phyloP scores from a whole-genome alignment of 805 yeast genomes.

The Saccharomycopsis guyanensis region DNA sequence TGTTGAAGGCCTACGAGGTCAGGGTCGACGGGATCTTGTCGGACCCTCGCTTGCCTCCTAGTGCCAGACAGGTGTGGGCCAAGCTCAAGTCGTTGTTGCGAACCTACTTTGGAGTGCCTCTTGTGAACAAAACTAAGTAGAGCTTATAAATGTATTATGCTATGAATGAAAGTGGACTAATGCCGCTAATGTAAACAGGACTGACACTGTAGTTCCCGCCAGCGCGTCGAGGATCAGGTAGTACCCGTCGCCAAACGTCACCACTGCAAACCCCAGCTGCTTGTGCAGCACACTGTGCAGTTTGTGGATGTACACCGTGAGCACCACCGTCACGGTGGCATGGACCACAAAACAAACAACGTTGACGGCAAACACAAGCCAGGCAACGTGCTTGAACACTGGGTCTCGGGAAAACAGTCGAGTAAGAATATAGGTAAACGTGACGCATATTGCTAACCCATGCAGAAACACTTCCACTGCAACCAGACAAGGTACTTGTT shows the following conservation, averaged over 20 bases:
- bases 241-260: conserved; percentile 10
- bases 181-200: background rate
- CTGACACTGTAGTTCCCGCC: background rate
- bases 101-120: conserved; percentile 21
- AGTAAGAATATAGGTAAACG: background rate
- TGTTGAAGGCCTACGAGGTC: conserved; percentile 62
- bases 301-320: conserved; percentile 4
- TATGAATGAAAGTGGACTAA: background rate
- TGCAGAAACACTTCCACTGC: background rate
- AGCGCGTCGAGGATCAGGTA: conserved; percentile 4
- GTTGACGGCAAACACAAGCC: background rate
- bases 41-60: conserved; percentile 47
- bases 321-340: background rate
- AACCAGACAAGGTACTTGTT: background rate
- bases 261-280: conserved; percentile 1
- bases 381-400: background rate
- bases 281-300: background rate
- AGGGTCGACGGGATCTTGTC: conserved; percentile 49
- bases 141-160: background rate
- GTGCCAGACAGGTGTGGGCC: conserved; percentile 43
- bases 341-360: background rate
- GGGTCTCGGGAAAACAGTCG: background rate
- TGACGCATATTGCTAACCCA: background rate
- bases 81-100: conserved; percentile 32
- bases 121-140: background rate